Percentiles rank a stretch among this genome's conserved stretches.
These are phyloP conservation scores for Aureobasidium sp. DNA, from an alignment of 2,329 filamentous ascomycete species.

Conservation along the genomic window DNA sequence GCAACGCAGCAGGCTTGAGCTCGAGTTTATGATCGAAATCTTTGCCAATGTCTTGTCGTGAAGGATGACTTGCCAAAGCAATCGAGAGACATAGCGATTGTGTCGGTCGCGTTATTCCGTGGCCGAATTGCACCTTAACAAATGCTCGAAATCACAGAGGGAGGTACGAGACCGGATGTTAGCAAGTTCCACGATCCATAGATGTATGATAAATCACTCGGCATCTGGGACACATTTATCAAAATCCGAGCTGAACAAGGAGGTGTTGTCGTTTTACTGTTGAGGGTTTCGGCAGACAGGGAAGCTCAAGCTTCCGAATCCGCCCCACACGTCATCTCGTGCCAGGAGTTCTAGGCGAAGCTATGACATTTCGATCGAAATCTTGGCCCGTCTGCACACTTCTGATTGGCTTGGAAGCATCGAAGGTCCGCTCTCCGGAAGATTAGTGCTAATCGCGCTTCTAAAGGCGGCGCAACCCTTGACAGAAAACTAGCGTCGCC, in stretches of 20 bases:
- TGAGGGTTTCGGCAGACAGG: conserved; percentile 6
- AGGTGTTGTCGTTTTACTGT: conserved; percentile 7
- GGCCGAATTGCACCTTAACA: not conserved
- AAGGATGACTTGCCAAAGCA: not conserved
- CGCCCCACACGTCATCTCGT: conserved; percentile 9
- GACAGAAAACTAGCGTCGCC: not conserved
- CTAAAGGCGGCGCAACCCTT: not conserved
- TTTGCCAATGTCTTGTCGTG: not conserved
- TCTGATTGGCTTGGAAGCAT: not conserved
- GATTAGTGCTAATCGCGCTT: not conserved
- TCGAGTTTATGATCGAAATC: too few species aligned
- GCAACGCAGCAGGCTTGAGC: not conserved
- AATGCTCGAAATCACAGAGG: not conserved
- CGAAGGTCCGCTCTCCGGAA: not conserved
- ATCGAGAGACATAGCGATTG: not conserved
- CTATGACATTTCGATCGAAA: not conserved
- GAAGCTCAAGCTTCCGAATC: not conserved
- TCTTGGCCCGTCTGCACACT: not conserved
- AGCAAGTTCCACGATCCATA: not conserved
- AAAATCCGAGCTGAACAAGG: conserved; percentile 9
- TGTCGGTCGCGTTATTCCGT: not conserved
- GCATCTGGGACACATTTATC: not conserved
- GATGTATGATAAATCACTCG: not conserved
- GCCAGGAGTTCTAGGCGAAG: not conserved
- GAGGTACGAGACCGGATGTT: not conserved